Evolutionary conservation across 2,329 filamentous ascomycete genomes (phyloP), one percentile per base, ranked within the genome.

Genomic region (Annulohypoxylon truncatum): DNA sequence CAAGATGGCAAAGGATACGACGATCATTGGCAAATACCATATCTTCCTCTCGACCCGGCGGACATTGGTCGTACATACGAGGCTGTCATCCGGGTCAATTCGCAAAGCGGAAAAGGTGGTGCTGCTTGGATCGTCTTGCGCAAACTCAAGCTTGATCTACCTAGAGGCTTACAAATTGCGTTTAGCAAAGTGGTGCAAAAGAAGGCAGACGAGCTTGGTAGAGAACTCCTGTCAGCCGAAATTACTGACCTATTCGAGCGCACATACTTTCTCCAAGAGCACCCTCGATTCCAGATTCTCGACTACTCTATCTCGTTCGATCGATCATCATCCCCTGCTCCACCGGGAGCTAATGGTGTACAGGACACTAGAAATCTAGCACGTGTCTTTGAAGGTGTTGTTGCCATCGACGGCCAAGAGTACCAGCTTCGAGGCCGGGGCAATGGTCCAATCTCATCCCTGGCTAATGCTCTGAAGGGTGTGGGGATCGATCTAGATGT

Each of bases 1-100:
- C 80, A 84, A 46, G 79, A 85, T 0, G 85, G 84, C 57, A 83
- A 85, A 47, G 82, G 80, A 4, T 82, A 86, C 75, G 88, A 95
- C 61, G 88, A 90, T 75, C 83, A 81, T 40, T 98, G 95, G 95
- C 83, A 92, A 72, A 86, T 97, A 38, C 95, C 95, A 0, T 98
- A 98, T 77, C 90, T 98, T 51, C 95, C 95, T 10, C 87, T 98
- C 73, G 95, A 98, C 76, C 95, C 95, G 4, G 86, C 92, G 75
- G 95, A 98, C 76, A 97, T 98, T 70, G 95, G 95, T 53, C 90
- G 95, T 62, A 97, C 90, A n/a, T 98, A 98, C 86, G 94, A 98
- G 81, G 95, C 95, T 64, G 92, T 98, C 77, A 98, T 98, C 77
- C 92, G 95, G 65, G 95, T 98, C 86, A 99, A 98, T 84, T 97